Conservation (phyloP, 2,329 filamentous ascomycete species). For the Pseudogymnoascus sp. region DNA sequence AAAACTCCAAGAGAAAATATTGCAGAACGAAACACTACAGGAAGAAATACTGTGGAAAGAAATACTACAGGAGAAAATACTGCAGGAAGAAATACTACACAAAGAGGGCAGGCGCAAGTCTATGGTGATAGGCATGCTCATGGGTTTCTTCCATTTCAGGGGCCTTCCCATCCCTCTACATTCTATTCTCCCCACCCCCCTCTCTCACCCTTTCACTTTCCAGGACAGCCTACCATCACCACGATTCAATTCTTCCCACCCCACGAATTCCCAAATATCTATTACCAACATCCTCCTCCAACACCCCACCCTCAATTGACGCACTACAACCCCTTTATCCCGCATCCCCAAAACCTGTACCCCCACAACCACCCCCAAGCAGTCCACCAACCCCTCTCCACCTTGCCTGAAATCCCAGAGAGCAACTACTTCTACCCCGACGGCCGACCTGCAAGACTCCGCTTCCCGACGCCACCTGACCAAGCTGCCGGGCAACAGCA, state of each 20-base stretch:
- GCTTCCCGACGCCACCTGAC: background rate
- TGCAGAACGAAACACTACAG: too few species aligned
- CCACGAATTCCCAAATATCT: background rate
- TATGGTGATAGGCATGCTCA: background rate
- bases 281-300: background rate
- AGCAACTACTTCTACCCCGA: background rate
- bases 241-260: background rate
- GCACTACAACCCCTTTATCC: background rate
- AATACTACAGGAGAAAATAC: background rate
- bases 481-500: background rate
- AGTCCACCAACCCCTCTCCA: background rate
- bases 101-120: background rate
- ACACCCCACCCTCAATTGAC: background rate
- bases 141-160: background rate
- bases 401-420: background rate
- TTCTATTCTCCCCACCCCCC: background rate
- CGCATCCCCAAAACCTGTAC: background rate
- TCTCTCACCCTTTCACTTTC: background rate
- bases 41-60: background rate
- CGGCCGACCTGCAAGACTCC: background rate
- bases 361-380: background rate
- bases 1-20: background rate
- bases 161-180: background rate
- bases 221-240: background rate
- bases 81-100: background rate